phyloP scores from a whole-genome alignment of 139 green algal genomes.

The Trebouxia sp. region DNA sequence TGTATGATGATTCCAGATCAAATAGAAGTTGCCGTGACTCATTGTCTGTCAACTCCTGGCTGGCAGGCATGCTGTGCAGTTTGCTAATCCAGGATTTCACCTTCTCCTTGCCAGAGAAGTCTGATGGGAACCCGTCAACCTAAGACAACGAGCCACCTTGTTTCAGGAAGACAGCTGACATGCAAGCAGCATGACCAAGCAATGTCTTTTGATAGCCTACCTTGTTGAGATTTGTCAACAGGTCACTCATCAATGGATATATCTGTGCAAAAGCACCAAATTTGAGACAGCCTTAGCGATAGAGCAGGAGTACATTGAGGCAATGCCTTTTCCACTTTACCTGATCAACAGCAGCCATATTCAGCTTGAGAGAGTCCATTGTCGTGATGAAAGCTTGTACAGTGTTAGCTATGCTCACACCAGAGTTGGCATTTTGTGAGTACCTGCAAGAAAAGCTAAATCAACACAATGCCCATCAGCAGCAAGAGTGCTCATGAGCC shows the following conservation, averaged over 20 bases:
- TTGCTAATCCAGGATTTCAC: constrained; percentile 67
- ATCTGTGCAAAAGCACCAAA: constrained; percentile 49
- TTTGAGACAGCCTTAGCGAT: background rate
- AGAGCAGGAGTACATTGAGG: background rate
- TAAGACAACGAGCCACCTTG: no score
- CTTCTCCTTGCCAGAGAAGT: constrained; percentile 80
- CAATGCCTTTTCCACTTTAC: constrained; percentile 32
- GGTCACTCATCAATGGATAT: constrained; percentile 82
- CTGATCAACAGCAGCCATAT: constrained; percentile 93
- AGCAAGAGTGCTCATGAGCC: no score
- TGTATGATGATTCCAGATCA: constrained; percentile 87
- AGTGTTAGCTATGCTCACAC: constrained; percentile 73
- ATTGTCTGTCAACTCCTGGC: constrained; percentile 78
- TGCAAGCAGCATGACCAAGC: no score
- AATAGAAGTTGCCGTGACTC: constrained; percentile 90
- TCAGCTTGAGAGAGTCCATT: constrained; percentile 92
- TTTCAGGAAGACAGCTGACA: no score
- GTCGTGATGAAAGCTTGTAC: constrained; percentile 95
- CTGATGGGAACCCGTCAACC: constrained; percentile 68
- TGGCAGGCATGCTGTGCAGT: constrained; percentile 82
- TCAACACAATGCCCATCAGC: background rate
- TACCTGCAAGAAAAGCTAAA: background rate
- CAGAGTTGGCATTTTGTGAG: constrained; percentile 35
- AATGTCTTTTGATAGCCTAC: constrained; percentile 32
- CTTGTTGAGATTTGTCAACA: constrained; percentile 76